phyloP scores from a whole-genome alignment of 805 yeast genomes.

The Cyberlindnera bimundalis region DNA sequence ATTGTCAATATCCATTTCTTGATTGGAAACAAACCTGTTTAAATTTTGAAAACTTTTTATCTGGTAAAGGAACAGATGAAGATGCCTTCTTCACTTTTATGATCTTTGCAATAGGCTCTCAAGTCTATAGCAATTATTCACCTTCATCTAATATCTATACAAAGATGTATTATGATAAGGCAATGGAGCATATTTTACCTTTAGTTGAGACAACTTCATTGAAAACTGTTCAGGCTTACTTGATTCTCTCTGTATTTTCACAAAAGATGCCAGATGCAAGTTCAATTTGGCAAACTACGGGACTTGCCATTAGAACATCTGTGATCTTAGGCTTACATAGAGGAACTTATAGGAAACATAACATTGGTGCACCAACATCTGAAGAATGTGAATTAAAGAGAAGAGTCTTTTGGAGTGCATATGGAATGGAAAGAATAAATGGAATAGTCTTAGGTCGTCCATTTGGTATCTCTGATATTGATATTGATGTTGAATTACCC shows the following conservation, averaged over 20 bases:
- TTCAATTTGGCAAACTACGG: slow-evolving; percentile 32
- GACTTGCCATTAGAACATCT: slow-evolving; percentile 31
- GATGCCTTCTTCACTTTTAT: slow-evolving; percentile 30
- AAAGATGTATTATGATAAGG: slow-evolving; percentile 30
- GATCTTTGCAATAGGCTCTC: slow-evolving; percentile 33
- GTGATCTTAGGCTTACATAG: slow-evolving; percentile 33
- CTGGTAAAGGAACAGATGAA: slow-evolving; percentile 14
- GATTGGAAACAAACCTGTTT: slow-evolving; percentile 27
- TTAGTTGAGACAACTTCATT: slow-evolving; percentile 26
- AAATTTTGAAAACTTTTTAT: slow-evolving; percentile 20
- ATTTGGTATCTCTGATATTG: slow-evolving; percentile 34
- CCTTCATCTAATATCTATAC: slow-evolving; percentile 16
- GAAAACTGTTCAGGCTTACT: slow-evolving; percentile 33
- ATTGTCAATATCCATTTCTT: slow-evolving; percentile 34
- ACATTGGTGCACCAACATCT: background rate
- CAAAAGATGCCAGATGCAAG: slow-evolving; percentile 35
- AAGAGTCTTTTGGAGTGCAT: slow-evolving; percentile 36
- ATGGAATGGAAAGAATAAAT: slow-evolving; percentile 34
- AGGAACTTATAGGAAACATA: slow-evolving; percentile 20
- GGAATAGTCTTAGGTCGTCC: slow-evolving; percentile 36
- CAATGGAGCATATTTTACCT: slow-evolving; percentile 27
- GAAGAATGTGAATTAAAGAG: slow-evolving; percentile 23
- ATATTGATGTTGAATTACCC: slow-evolving; percentile 32
- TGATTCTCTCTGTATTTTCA: slow-evolving; percentile 31
- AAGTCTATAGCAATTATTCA: slow-evolving; percentile 15